These are phyloP conservation scores for Cucumis sativus DNA, from an alignment of 306 rosid genomes.

Conservation along the genomic window Cucumber_9930_V3 NC_026657.2:21158501-21159000, in stretches of 20 bases:
- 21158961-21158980: not conserved
- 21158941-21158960: not conserved
- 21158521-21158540: not conserved
- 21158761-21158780: not conserved
- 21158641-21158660: not conserved
- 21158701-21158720: slow-evolving; percentile 74
- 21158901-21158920: not conserved
- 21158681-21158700: slow-evolving; percentile 51
- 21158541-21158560: slow-evolving; percentile 61
- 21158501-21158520: not conserved
- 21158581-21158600: slow-evolving; percentile 69
- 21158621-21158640: not conserved
- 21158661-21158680: not conserved
- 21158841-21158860: slow-evolving; percentile 77
- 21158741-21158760: not conserved
- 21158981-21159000: not conserved
- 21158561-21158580: slow-evolving; percentile 95
- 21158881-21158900: not conserved
- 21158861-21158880: slow-evolving; percentile 35
- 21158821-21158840: slow-evolving; percentile 88
- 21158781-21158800: not conserved
- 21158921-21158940: not conserved
- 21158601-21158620: slow-evolving; percentile 63
- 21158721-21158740: slow-evolving; percentile 70
- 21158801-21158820: slow-evolving; percentile 22